Conservation (phyloP, 2,329 filamentous ascomycete species). For the Ramularia collo-cygni region DNA sequence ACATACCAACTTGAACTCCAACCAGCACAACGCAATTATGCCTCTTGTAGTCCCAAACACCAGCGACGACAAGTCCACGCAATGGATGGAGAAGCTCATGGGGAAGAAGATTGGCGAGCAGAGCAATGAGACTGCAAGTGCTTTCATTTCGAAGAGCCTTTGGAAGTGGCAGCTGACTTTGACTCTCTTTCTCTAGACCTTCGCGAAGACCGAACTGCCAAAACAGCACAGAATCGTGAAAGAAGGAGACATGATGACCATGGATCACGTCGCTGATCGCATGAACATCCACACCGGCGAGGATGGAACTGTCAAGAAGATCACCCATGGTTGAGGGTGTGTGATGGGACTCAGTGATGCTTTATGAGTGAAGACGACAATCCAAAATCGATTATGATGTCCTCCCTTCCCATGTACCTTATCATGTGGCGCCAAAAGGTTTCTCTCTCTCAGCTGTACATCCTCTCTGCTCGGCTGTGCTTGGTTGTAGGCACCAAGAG, state of each 20-base stretch:
- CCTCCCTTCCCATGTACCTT: too few species aligned
- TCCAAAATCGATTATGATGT: too few species aligned
- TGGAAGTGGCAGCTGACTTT: not conserved
- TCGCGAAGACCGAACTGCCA: slow-evolving; percentile 44
- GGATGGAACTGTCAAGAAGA: slow-evolving; percentile 43
- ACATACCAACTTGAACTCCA: not conserved
- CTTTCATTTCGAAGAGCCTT: too few species aligned
- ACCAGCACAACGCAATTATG: slow-evolving; percentile 29
- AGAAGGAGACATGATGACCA: slow-evolving; percentile 40
- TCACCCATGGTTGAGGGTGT: slow-evolving; percentile 36
- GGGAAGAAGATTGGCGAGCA: slow-evolving; percentile 47
- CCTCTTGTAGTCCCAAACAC: slow-evolving; percentile 46
- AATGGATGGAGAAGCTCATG: slow-evolving; percentile 44
- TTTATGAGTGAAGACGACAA: not conserved
- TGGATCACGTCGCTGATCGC: slow-evolving; percentile 43
- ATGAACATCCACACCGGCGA: slow-evolving; percentile 45
- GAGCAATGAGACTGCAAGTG: slow-evolving; percentile 38
- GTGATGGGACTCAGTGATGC: not conserved
- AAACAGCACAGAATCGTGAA: slow-evolving; percentile 42
- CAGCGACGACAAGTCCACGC: slow-evolving; percentile 32
- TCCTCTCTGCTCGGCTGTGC: too few species aligned
- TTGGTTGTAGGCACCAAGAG: too few species aligned
- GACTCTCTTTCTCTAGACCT: slow-evolving; percentile 34
- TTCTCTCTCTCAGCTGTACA: too few species aligned
- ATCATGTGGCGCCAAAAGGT: too few species aligned